Conservation (phyloP, 805 yeast species). For the Saccharomycopsis selenospora region DNA sequence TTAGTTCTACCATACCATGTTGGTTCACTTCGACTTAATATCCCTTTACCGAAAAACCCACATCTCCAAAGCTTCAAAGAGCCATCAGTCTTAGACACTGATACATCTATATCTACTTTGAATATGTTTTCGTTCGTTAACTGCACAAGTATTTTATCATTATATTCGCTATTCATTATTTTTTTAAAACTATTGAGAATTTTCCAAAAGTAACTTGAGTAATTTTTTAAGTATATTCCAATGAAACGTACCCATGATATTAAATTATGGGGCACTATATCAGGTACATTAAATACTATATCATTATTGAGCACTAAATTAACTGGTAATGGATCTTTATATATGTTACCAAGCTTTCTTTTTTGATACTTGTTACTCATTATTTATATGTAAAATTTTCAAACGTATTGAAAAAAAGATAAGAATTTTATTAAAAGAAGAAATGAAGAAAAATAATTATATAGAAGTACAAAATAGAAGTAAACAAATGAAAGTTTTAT, state of each 20-base stretch:
- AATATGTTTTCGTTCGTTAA: slow-evolving; percentile 28
- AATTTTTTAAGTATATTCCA: slow-evolving; percentile 28
- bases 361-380: slow-evolving; percentile 1
- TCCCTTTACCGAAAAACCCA: slow-evolving; percentile 95
- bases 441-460: too few relatives aligned
- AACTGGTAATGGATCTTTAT: slow-evolving; percentile 54
- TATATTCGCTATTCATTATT: neutral
- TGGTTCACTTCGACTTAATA: slow-evolving; percentile 84
- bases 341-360: slow-evolving; percentile 19
- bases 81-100: slow-evolving; percentile 33
- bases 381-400: too few relatives aligned
- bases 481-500: too few relatives aligned
- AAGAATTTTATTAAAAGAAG: too few relatives aligned
- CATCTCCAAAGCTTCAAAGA: slow-evolving; percentile 63
- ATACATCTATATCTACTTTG: slow-evolving; percentile 31
- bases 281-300: slow-evolving; percentile 37
- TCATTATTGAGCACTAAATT: slow-evolving; percentile 27
- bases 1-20: slow-evolving; percentile 72
- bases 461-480: too few relatives aligned
- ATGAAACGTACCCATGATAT: slow-evolving; percentile 50
- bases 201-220: slow-evolving; percentile 2
- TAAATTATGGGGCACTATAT: slow-evolving; percentile 57
- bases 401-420: too few relatives aligned
- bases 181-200: neutral
- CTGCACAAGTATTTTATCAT: neutral